phyloP scores from a whole-genome alignment of 371 early-diverging fungal genomes.

The Syncephalastrum contaminatum region DNA sequence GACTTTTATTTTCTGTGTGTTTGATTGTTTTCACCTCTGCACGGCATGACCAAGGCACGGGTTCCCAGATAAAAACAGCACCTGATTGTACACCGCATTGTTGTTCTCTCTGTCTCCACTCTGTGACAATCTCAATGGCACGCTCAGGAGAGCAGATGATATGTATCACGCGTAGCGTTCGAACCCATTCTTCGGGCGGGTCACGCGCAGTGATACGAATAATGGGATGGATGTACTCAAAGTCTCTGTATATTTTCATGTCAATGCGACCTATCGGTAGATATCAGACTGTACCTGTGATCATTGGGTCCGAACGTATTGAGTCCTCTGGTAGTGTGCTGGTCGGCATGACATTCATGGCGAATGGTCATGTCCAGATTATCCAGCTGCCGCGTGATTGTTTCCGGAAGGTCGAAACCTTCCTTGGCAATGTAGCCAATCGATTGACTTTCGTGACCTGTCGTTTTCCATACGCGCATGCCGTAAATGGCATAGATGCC shows the following conservation, averaged over 20 bases:
- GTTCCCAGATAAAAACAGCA: slow-evolving; percentile 45
- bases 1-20: background rate
- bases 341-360: slow-evolving; percentile 22
- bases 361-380: slow-evolving; percentile 27
- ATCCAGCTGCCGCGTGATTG: slow-evolving; percentile 25
- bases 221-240: slow-evolving; percentile 45
- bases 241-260: slow-evolving; percentile 23
- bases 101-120: slow-evolving; percentile 29
- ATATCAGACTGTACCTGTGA: slow-evolving; percentile 25
- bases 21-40: slow-evolving; percentile 20
- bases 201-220: slow-evolving; percentile 35
- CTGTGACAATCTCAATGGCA: slow-evolving; percentile 29
- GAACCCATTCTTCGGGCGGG: slow-evolving; percentile 41
- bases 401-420: slow-evolving; percentile 37
- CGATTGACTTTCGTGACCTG: slow-evolving; percentile 10
- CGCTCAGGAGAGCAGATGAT: slow-evolving; percentile 43
- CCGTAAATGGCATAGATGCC: slow-evolving; percentile 53
- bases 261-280: background rate
- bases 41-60: slow-evolving; percentile 42
- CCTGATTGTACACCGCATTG: background rate
- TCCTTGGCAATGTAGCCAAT: slow-evolving; percentile 43
- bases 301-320: slow-evolving; percentile 43
- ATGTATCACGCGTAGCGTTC: slow-evolving; percentile 30
- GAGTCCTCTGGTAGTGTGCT: slow-evolving; percentile 42
- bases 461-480: slow-evolving; percentile 37